Evolutionary conservation across 1,139 yeast species (phyloP).

Genomic region (Yamadazyma sp.): DNA sequence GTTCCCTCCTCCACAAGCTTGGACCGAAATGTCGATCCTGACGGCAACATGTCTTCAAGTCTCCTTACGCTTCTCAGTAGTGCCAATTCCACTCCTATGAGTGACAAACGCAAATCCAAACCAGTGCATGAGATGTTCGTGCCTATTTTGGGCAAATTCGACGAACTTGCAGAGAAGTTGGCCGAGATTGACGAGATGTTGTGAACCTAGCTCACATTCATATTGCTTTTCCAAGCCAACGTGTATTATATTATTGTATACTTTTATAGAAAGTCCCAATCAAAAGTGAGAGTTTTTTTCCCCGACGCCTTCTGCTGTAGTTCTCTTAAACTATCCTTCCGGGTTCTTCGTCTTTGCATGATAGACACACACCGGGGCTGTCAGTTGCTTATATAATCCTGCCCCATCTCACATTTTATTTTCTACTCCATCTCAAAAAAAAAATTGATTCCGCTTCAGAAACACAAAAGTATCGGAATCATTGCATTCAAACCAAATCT

Average conservation of each 20-base stretch:
- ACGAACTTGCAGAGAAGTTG: slow-evolving; percentile 44
- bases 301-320: too few species aligned
- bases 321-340: too few species aligned
- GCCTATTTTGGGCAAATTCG: slow-evolving; percentile 47
- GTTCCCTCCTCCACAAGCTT: background rate
- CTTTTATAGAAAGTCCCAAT: background rate
- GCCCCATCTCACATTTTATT: too few species aligned
- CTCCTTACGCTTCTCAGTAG: background rate
- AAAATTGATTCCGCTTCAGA: background rate
- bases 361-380: too few species aligned
- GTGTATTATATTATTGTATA: slow-evolving; percentile 1
- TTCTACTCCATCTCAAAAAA: background rate
- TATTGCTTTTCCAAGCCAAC: too few species aligned
- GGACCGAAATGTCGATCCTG: background rate
- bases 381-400: too few species aligned
- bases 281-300: too few species aligned
- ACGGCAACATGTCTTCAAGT: background rate
- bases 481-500: too few species aligned
- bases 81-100: slow-evolving; percentile 2
- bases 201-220: too few species aligned
- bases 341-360: too few species aligned
- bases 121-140: slow-evolving; percentile 48
- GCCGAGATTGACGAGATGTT: slow-evolving; percentile 41
- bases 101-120: slow-evolving; percentile 29
- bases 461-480: background rate